Evolutionary conservation across 352 stramenopile species (phyloP), one percentile per base, ranked within the genome.

Genomic region (Globisporangium camurandrum): DNA sequence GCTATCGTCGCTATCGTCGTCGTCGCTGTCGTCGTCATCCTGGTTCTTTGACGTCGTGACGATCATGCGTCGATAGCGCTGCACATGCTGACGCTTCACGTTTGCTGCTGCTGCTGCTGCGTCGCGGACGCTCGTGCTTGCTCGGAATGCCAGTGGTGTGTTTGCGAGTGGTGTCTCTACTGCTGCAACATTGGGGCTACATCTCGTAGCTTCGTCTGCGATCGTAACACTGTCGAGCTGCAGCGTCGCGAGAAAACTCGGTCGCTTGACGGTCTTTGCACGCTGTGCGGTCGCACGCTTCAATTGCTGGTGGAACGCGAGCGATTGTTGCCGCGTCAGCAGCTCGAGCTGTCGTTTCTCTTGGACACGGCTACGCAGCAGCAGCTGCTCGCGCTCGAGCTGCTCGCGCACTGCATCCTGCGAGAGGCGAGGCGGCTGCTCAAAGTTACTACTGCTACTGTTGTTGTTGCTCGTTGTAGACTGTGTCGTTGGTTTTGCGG

Each of bases 241-340:
- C 23, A 71, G 44, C 36, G 59, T 67, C 19, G 62, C 46, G 11
- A 71, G 34, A 43, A 68, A 71, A 16, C 55, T 68, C 37, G 62
- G 55, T 0, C 56, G 55, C n/a, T 49, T 62, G 14, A 54, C n/a
- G 26, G 34, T 40, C 40, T 51, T 49, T 7, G 48, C 19, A 8
- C 55, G 42, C 9, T 46, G 50, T 4, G 14, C 14, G n/a, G 62
- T 28, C 1, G 43, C 30, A 8, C 33, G 39, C 59, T 66, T 67
- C 27, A 65, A 59, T 44, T 69, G 40, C 2, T 53, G 46, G 19
- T 47, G 36, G 38, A 66, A 56, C 33, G 53, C 59, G 17, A 53
- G 31, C 16, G 28, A 34, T n/a, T 65, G 49, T 28, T 62, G 50
- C 23, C 48, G 46, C 10, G 40, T 36, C 27, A 61, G 39, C n/a